These are phyloP conservation scores for Westerdykella sp. DNA, from an alignment of 2,329 filamentous ascomycete species.

Conservation along the genomic window DNA sequence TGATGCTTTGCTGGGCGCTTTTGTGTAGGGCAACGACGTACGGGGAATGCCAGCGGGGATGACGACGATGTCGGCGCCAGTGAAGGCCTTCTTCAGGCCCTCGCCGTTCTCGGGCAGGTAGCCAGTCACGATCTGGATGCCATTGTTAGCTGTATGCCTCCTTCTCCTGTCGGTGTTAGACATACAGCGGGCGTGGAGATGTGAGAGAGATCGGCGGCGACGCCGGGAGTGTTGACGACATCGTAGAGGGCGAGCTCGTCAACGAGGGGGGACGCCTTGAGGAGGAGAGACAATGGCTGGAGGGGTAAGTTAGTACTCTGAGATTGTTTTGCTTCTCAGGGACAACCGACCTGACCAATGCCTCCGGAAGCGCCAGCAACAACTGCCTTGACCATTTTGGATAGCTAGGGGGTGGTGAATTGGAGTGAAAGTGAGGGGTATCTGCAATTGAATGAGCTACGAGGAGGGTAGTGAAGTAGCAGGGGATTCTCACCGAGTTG, in stretches of 20 bases:
- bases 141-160: constrained; percentile 12
- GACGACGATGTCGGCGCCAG: constrained; percentile 89
- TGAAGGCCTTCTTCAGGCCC: constrained; percentile 81
- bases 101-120: constrained; percentile 72
- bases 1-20: not conserved
- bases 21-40: constrained; percentile 39
- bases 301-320: constrained; percentile 11
- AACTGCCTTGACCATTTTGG: constrained; percentile 38
- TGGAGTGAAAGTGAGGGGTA: not conserved
- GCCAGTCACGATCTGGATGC: constrained; percentile 65
- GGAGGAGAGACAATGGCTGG: constrained; percentile 90
- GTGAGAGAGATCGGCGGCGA: constrained; percentile 93
- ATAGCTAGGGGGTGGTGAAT: constrained; percentile 13
- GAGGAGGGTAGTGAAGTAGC: not conserved
- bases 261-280: constrained; percentile 83
- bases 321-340: not conserved
- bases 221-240: constrained; percentile 98
- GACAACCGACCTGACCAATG: constrained; percentile 78
- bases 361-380: constrained; percentile 96
- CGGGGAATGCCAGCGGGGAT: constrained; percentile 97
- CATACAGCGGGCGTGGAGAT: constrained; percentile 83
- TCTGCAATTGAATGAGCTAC: not conserved
- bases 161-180: constrained; percentile 3
- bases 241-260: constrained; percentile 96
- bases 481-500: too few relatives aligned